Base-by-base conservation (phyloP, 805 yeast genomes). In the Diddensiella transvaalensis region DNA sequence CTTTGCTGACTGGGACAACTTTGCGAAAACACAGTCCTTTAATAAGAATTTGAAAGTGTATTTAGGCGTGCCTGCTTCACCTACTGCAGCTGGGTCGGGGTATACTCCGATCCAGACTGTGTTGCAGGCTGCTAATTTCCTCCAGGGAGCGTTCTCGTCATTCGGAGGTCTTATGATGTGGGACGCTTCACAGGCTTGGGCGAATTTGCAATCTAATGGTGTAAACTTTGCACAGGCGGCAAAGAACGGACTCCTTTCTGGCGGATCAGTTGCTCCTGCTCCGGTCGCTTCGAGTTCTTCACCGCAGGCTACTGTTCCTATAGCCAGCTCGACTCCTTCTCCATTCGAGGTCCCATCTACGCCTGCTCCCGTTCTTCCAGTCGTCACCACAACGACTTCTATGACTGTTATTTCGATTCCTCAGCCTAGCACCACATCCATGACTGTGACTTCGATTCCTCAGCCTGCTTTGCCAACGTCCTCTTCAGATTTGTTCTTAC, bases 381-480 rank as follows among this genome's bases (percentile, higher is more conserved):
- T 15, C 21, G 18, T 8, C 8, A 39, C 42, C 13, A 13, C 42
- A 17, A 75, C 84, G 57, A 76, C 80, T 68, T 65, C 85, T 49
- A 85, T 91, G 91, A 90, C 85, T 54, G 82, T 83, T 13, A n/a
- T n/a, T n/a, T n/a, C n/a, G n/a, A 69, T 80, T 5, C 74, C 75
- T 48, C 71, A 72, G 24, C 70, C 72, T 55, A 51, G 51, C 23
- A 45, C 55, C 36, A 37, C 44, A 22, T 32, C n/a, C n/a, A 29
- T 46, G 1, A 43, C 51, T 13, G 58, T 56, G 13, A 53, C 68
- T 6, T 42, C 61, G 17, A 18, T 69, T n/a, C n/a, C n/a, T n/a
- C n/a, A n/a, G n/a, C 19, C 60, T 29, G 59, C 77, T 60, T 77
- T 17, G 13, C 8, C 46, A 22, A 26, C 44, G 17, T 24, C 51